A percentile compares a stretch with the other conserved stretches of the same genome.
These are phyloP conservation scores for Linderina pennispora DNA, from an alignment of 192 early-diverging fungal genomes.

Conservation along the genomic window DNA sequence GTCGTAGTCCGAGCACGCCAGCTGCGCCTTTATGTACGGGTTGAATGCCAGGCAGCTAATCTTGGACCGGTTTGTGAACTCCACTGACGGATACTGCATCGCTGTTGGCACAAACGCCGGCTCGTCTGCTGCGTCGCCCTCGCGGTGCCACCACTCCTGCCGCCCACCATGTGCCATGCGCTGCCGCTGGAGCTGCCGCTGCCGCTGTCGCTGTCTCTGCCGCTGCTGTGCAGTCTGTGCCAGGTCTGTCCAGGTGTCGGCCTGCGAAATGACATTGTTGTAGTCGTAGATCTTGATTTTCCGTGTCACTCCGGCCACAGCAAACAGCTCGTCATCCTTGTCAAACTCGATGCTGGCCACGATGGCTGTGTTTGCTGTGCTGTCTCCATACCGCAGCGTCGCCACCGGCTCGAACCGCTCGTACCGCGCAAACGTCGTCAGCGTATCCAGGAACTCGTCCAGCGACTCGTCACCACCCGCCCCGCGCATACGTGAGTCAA, in stretches of 20 bases:
- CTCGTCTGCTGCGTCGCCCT: conserved; percentile 22
- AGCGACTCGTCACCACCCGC: conserved; percentile 21
- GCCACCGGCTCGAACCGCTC: conserved; percentile 70
- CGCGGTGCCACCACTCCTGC: conserved; percentile 46
- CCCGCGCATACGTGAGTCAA: conserved; percentile 53
- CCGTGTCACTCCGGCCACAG: conserved; percentile 84
- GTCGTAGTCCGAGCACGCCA: conserved; percentile 91
- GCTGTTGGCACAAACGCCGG: conserved; percentile 25
- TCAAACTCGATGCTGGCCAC: conserved; percentile 94
- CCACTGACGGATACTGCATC: conserved; percentile 72
- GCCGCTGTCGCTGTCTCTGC: conserved; percentile 8
- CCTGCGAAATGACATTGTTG: conserved; percentile 45
- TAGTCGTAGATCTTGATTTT: conserved; percentile 95
- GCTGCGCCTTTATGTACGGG: conserved; percentile 74
- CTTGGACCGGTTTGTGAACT: conserved; percentile 75
- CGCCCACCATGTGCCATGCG: conserved; percentile 4
- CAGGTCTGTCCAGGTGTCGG: conserved; percentile 36
- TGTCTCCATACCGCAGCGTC: conserved; percentile 75
- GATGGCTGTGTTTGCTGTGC: conserved; percentile 63
- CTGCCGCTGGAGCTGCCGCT: conserved; percentile 1
- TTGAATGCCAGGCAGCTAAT: conserved; percentile 95
- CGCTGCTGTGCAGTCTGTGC: conserved; percentile 6
- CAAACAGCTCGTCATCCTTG: conserved; percentile 90
- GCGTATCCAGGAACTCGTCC: conserved; percentile 48
- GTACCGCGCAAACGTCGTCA: conserved; percentile 63